phyloP scores from a whole-genome alignment of 2,329 filamentous ascomycete species.

The Biscogniauxia sp. region DNA sequence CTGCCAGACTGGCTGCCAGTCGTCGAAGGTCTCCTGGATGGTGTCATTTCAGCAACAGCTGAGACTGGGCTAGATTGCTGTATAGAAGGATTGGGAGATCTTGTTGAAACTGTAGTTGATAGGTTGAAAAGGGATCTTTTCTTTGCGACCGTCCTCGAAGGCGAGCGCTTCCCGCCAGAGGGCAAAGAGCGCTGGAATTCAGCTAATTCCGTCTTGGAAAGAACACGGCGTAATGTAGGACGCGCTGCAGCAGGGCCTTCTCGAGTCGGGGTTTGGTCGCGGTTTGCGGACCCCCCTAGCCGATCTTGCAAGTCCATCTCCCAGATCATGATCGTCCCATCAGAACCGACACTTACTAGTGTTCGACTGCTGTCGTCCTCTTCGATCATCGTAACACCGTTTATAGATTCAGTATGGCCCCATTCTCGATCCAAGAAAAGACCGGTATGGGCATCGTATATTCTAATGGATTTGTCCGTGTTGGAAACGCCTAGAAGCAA shows the following conservation, averaged over 20 bases:
- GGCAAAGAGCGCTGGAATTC: conserved; percentile 64
- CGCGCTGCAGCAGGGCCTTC: conserved; percentile 51
- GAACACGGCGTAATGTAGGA: conserved; percentile 77
- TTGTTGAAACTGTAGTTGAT: conserved; percentile 31
- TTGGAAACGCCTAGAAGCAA: conserved; percentile 86
- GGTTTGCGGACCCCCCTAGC: conserved; percentile 39
- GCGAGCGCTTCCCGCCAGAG: conserved; percentile 49
- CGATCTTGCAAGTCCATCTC: conserved; percentile 51
- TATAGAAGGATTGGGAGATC: conserved; percentile 38
- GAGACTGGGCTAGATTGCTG: conserved; percentile 42
- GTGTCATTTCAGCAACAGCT: conserved; percentile 43
- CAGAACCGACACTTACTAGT: conserved; percentile 72
- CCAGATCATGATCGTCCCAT: conserved; percentile 85
- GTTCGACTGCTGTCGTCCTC: conserved; percentile 53
- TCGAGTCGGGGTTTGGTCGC: conserved; percentile 56
- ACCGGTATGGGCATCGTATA: conserved; percentile 80
- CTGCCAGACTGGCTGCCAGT: conserved; percentile 45
- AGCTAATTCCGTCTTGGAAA: conserved; percentile 83
- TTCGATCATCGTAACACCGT: conserved; percentile 73
- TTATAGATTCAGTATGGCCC: conserved; percentile 93
- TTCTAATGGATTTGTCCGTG: conserved; percentile 89
- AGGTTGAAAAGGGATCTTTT: conserved; percentile 54
- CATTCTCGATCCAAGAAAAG: conserved; percentile 82
- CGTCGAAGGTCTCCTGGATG: conserved; percentile 45
- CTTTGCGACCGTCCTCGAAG: conserved; percentile 52